phyloP scores from a whole-genome alignment of 768 basidiomycete species.

The Boletus rubropictus region DNA sequence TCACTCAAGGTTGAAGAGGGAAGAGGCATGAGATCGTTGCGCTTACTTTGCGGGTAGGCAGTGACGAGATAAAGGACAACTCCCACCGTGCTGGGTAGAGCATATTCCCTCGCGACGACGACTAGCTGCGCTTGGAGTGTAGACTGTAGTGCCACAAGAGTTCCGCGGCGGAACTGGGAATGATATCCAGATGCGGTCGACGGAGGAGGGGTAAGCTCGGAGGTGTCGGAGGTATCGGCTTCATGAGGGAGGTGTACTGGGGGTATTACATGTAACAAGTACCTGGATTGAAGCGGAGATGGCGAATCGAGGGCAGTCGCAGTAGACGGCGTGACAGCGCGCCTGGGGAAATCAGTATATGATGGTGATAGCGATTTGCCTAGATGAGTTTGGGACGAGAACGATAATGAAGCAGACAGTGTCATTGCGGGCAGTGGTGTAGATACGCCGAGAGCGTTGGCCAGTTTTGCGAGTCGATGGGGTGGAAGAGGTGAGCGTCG shows the following conservation, averaged over 20 bases:
- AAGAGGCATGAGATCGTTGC: constrained; percentile 14
- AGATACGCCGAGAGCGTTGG: constrained; percentile 79
- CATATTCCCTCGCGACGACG: constrained; percentile 91
- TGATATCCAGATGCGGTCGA: constrained; percentile 68
- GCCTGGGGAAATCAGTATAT: constrained; percentile 34
- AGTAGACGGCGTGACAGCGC: constrained; percentile 47
- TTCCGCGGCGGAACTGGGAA: constrained; percentile 73
- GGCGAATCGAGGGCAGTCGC: constrained; percentile 35
- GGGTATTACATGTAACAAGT: constrained; percentile 79
- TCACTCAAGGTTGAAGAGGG: constrained; percentile 18
- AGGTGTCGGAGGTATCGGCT: constrained; percentile 36
- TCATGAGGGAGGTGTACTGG: constrained; percentile 68
- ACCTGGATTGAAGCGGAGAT: constrained; percentile 50
- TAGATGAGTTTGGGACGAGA: constrained; percentile 8
- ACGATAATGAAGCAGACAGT: constrained; percentile 10
- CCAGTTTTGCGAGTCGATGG: constrained; percentile 72
- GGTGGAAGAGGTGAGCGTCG: constrained; percentile 72
- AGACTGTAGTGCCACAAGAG: constrained; percentile 80
- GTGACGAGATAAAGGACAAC: constrained; percentile 76
- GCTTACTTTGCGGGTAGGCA: constrained; percentile 24
- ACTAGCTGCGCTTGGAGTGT: constrained; percentile 76
- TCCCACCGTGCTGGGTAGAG: constrained; percentile 80
- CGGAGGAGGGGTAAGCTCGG: constrained; percentile 48
- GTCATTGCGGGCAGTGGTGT: constrained; percentile 59
- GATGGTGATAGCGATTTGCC: constrained; percentile 18